Base-by-base conservation (phyloP, 1,284 basidiomycete genomes). In the Prillingera fragicola region DNA sequence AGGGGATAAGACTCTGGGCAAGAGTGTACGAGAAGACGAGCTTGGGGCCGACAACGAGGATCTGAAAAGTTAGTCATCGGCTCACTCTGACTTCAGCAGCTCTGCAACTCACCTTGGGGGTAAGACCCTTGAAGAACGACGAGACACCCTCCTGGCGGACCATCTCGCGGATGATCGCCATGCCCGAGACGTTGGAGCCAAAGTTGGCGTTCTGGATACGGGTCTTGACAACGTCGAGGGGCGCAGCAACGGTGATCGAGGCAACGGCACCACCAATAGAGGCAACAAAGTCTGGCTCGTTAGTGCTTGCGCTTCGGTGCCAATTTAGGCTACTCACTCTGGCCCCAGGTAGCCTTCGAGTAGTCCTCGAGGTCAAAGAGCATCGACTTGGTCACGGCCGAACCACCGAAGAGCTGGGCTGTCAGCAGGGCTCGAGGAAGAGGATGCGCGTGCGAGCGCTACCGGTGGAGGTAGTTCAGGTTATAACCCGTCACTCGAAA, bases 181-280 rank as follows among this genome's bases (percentile, higher is more conserved):
- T 61, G n/a, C 95, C 94, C 28, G 82, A 79, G 26, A 77, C 86
- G 66, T 91, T 89, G 44, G 77, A 79, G 74, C 94, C 88, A 67
- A 98, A 98, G 78, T 96, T 95, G 55, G 91, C 90, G 71, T 96
- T 96, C 70, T 97, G 94, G 55, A 97, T 95, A 35, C 91, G 84
- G 21, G 90, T 94, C 77, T 98, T 98, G 74, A 98, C 83, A 32
- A 86, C 86, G 63, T 98, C 94, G 17, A 98, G 81, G 1, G 94
- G 94, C 3, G 94, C 92, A 12, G 94, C 91, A 57, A 98, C 83
- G 8, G 89, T 90, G 69, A 98, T 97, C 29, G 87, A 92, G 1
- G 94, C 86, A 38, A 96, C 85, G 27, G 91, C 91, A 63, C 94
- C 94, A 15, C 84, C 85, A 55, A 98, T 80, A 15, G 89, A 95